Conservation (phyloP, 371 early-diverging fungal species). For the Mortierella sp. region DNA sequence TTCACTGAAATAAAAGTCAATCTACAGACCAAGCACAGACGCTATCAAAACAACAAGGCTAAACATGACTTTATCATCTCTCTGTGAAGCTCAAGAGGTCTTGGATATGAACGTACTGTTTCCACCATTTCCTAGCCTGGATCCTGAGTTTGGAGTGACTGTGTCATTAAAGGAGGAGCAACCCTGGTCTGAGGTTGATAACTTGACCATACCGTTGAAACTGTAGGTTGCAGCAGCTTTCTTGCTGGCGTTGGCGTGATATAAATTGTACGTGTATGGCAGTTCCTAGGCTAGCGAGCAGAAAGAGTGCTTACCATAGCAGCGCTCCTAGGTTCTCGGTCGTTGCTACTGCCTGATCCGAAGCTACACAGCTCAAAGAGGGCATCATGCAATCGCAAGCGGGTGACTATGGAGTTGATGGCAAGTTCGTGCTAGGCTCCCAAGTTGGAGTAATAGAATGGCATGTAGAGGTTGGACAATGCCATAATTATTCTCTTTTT, state of each 20-base stretch:
- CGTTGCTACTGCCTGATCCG: constrained; percentile 58
- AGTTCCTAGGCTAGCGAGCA: constrained; percentile 67
- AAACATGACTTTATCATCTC: constrained; percentile 10
- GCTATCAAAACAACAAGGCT: constrained; percentile 11
- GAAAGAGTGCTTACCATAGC: constrained; percentile 68
- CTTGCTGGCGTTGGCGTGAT: constrained; percentile 46
- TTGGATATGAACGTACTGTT: background rate
- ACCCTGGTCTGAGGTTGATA: constrained; percentile 25
- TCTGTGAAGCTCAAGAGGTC: constrained; percentile 3
- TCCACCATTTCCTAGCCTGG: background rate
- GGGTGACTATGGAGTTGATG: constrained; percentile 78
- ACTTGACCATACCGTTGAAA: constrained; percentile 57
- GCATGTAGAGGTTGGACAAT: constrained; percentile 72
- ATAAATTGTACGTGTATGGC: constrained; percentile 56
- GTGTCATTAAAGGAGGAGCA: constrained; percentile 26
- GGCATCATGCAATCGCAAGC: constrained; percentile 79
- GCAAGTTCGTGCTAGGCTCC: constrained; percentile 69
- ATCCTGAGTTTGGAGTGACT: background rate
- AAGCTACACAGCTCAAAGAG: constrained; percentile 70
- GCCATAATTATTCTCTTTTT: constrained; percentile 86
- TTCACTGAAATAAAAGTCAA: background rate
- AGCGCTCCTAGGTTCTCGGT: constrained; percentile 47
- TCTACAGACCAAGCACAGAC: background rate
- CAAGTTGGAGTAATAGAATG: constrained; percentile 67
- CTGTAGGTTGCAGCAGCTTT: constrained; percentile 49